Conservation (phyloP, 352 stramenopile genomes). For the Globisporangium megalacanthum region DNA sequence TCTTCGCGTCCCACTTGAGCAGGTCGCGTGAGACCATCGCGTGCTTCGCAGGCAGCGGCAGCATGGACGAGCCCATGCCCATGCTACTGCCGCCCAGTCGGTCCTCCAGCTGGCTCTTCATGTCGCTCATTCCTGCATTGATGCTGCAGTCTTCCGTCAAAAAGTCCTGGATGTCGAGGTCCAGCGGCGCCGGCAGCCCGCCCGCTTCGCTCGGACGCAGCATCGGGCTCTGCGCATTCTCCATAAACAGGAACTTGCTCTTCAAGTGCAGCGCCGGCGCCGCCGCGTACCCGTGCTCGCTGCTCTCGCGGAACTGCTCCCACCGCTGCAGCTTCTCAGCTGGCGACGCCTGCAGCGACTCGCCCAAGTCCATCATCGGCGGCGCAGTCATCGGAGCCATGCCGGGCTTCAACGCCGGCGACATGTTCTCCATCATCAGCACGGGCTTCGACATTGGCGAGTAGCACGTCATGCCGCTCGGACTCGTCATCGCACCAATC, state of each 20-base stretch:
- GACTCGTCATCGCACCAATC: slow-evolving; percentile 19
- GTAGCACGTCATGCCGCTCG: slow-evolving; percentile 49
- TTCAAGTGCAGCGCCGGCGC: slow-evolving; percentile 37
- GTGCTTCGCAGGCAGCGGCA: slow-evolving; percentile 34
- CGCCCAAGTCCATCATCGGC: slow-evolving; percentile 55
- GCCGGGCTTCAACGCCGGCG: slow-evolving; percentile 66
- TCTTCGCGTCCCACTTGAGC: slow-evolving; percentile 51
- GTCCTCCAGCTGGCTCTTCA: slow-evolving; percentile 37
- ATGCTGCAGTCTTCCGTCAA: slow-evolving; percentile 73
- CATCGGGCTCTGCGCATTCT: slow-evolving; percentile 14
- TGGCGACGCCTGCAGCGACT: slow-evolving; percentile 17
- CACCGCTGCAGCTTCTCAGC: slow-evolving; percentile 15
- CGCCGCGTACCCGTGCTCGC: slow-evolving; percentile 36
- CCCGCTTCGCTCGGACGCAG: slow-evolving; percentile 23
- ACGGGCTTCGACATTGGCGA: slow-evolving; percentile 78
- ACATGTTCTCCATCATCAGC: slow-evolving; percentile 81
- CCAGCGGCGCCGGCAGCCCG: slow-evolving; percentile 21
- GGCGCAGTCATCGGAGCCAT: slow-evolving; percentile 38
- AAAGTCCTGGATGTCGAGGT: slow-evolving; percentile 80
- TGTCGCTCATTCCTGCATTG: slow-evolving; percentile 31
- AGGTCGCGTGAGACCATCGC: slow-evolving; percentile 64
- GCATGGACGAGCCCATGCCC: slow-evolving; percentile 11
- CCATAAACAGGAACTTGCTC: slow-evolving; percentile 37
- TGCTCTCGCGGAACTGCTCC: slow-evolving; percentile 18
- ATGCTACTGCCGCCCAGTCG: slow-evolving; percentile 18